A percentile compares a stretch with the other conserved stretches of the same genome.
phyloP scores from a whole-genome alignment of 148 eudicot species.

The Chenopodium formosanum region DNA sequence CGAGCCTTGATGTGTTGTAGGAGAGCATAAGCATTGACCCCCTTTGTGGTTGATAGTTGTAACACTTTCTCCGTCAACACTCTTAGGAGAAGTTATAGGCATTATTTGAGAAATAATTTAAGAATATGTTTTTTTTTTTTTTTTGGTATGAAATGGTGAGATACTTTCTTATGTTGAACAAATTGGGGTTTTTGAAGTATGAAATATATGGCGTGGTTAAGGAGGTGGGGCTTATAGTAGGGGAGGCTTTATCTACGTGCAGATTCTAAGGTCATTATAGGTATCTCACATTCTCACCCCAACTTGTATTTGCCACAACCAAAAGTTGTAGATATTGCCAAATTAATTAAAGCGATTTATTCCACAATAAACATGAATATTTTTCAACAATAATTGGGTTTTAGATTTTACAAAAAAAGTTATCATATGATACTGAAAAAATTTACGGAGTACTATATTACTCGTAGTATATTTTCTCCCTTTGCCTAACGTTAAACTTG shows the following conservation, averaged over 20 bases:
- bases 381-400: not conserved
- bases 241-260: constrained; percentile 22
- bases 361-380: not conserved
- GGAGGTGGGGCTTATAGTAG: constrained; percentile 19
- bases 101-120: not conserved
- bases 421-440: not conserved
- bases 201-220: constrained; percentile 2
- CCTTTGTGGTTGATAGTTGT: constrained; percentile 13
- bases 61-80: constrained; percentile 23
- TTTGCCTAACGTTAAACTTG: too few species aligned
- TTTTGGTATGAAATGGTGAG: not conserved
- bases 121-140: not conserved
- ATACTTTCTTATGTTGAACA: not conserved
- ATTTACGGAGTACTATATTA: too few species aligned
- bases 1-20: constrained; percentile 73
- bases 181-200: constrained; percentile 2
- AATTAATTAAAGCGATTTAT: not conserved
- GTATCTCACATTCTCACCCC: constrained; percentile 3
- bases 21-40: constrained; percentile 70
- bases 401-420: too few species aligned
- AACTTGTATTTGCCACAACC: constrained; percentile 12
- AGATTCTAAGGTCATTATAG: constrained; percentile 9
- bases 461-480: too few species aligned
- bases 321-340: constrained; percentile 1
- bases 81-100: constrained; percentile 34